A percentile compares a stretch with the other conserved stretches of the same genome.
phyloP scores from a whole-genome alignment of 768 basidiomycete genomes.

The Suillus sp. region DNA sequence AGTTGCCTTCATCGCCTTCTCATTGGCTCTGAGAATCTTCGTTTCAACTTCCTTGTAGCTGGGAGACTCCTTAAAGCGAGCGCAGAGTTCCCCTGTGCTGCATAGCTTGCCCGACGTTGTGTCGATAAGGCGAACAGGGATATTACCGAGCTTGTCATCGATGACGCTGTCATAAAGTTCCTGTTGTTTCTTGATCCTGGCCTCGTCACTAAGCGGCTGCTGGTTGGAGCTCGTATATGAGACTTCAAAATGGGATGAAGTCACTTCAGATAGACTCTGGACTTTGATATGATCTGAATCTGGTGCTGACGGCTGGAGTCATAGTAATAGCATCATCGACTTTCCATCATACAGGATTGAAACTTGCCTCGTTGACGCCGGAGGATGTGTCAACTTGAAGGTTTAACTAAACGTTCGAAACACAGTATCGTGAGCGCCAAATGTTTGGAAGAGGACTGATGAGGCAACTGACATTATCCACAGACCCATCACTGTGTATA shows the following conservation, averaged over 20 bases:
- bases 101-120: constrained; percentile 1
- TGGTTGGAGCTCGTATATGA: background rate
- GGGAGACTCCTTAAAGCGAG: background rate
- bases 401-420: background rate
- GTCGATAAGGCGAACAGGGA: constrained; percentile 6
- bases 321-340: background rate
- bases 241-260: background rate
- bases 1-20: background rate
- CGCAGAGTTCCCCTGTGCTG: background rate
- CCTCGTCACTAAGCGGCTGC: background rate
- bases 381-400: background rate
- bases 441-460: background rate
- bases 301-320: background rate
- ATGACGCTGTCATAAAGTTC: constrained; percentile 1
- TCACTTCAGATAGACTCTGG: background rate
- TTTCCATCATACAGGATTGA: background rate
- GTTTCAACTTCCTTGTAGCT: background rate
- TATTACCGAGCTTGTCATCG: background rate
- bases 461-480: background rate
- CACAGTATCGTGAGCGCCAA: background rate
- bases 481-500: background rate
- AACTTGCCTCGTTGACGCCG: background rate
- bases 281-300: background rate
- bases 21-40: background rate
- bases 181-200: constrained; percentile 1